These are phyloP conservation scores for Cryptosporidium viatorum DNA, from an alignment of 169 alveolate genomes.

Conservation along the genomic window DNA sequence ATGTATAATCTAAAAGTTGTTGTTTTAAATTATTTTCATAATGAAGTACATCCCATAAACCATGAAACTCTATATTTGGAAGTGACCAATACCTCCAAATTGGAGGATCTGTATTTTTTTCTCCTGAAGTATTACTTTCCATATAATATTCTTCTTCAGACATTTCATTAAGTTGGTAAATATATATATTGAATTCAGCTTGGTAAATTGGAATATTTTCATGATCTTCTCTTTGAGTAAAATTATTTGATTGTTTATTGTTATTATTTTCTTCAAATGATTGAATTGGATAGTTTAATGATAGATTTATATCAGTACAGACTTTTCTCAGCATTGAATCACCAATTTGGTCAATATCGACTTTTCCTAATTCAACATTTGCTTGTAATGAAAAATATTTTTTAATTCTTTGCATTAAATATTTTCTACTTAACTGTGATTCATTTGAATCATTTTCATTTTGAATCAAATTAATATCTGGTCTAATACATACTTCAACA, in stretches of 20 bases:
- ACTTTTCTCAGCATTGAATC: slow-evolving; percentile 70
- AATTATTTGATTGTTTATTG: neutral
- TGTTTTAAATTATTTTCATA: slow-evolving; percentile 81
- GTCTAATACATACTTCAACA: slow-evolving; percentile 54
- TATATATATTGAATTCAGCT: slow-evolving; percentile 30
- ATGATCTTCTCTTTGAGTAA: neutral
- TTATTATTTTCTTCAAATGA: slow-evolving; percentile 7
- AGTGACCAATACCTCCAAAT: slow-evolving; percentile 81
- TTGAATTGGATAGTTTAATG: slow-evolving; percentile 51
- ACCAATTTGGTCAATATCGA: slow-evolving; percentile 34
- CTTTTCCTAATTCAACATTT: slow-evolving; percentile 50
- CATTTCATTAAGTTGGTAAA: slow-evolving; percentile 32
- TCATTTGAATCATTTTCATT: neutral
- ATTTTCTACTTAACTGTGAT: slow-evolving; percentile 2
- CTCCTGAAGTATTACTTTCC: slow-evolving; percentile 22
- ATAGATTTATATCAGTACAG: slow-evolving; percentile 44
- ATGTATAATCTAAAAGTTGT: slow-evolving; percentile 81
- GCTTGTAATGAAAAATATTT: slow-evolving; percentile 62
- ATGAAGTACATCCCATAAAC: slow-evolving; percentile 85
- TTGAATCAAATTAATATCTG: slow-evolving; percentile 32
- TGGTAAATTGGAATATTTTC: slow-evolving; percentile 56
- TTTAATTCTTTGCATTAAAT: slow-evolving; percentile 6
- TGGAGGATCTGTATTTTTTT: slow-evolving; percentile 63
- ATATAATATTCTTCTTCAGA: slow-evolving; percentile 45
- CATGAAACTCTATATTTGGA: slow-evolving; percentile 82